These are phyloP conservation scores for Xylona heveae DNA, from an alignment of 495 filamentous ascomycete species.

Conservation along the genomic window DNA sequence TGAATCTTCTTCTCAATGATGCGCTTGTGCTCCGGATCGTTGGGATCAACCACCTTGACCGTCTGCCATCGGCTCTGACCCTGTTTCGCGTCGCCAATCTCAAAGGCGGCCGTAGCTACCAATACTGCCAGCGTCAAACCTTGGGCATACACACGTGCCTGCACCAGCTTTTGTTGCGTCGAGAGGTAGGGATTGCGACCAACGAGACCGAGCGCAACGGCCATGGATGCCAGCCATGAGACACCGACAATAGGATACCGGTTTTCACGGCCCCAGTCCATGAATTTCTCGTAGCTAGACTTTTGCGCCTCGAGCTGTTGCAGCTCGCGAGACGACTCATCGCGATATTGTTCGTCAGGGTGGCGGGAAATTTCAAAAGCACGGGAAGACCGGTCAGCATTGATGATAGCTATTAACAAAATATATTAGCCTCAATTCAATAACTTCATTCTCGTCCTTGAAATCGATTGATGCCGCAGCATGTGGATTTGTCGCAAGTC, in stretches of 20 bases:
- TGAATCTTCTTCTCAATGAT: slow-evolving; percentile 52
- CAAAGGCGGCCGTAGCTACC: slow-evolving; percentile 69
- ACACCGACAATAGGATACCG: slow-evolving; percentile 75
- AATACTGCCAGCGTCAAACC: slow-evolving; percentile 78
- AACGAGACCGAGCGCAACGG: slow-evolving; percentile 51
- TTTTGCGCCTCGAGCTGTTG: slow-evolving; percentile 26
- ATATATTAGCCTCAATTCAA: background rate
- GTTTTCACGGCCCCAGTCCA: slow-evolving; percentile 49
- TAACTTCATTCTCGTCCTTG: background rate
- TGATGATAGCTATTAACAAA: slow-evolving; percentile 38
- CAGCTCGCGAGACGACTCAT: slow-evolving; percentile 31
- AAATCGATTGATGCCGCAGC: background rate
- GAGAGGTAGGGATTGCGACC: slow-evolving; percentile 56
- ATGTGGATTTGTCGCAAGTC: too few species aligned
- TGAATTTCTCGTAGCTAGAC: slow-evolving; percentile 28
- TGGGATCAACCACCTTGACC: slow-evolving; percentile 46
- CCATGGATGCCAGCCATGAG: slow-evolving; percentile 72
- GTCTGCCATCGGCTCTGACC: slow-evolving; percentile 61
- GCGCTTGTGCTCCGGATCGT: slow-evolving; percentile 49
- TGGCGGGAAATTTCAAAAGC: slow-evolving; percentile 46
- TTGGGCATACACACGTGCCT: slow-evolving; percentile 97
- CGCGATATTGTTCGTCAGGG: slow-evolving; percentile 40
- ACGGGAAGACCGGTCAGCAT: slow-evolving; percentile 62
- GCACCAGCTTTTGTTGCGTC: slow-evolving; percentile 76
- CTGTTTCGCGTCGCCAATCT: slow-evolving; percentile 60